Percentiles rank a stretch among this genome's conserved stretches.
phyloP scores from a whole-genome alignment of 2,329 filamentous ascomycete genomes.

The Colletotrichum graminicola region DNA sequence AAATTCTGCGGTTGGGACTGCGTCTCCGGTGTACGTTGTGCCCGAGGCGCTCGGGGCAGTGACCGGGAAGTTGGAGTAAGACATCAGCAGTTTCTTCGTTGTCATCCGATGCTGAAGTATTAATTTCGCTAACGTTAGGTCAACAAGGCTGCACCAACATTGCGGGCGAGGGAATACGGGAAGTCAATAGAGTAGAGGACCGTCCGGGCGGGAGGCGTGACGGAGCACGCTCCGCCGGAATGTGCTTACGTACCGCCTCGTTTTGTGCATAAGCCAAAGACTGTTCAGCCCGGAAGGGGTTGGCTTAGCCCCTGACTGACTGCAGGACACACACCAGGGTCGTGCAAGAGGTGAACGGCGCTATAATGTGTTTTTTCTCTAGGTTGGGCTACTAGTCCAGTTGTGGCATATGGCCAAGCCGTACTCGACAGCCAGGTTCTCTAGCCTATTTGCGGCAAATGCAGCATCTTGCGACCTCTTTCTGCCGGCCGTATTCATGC shows the following conservation, averaged over 20 bases:
- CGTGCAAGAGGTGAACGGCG: too few relatives aligned
- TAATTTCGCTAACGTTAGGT: background rate
- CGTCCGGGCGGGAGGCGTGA: constrained; percentile 5
- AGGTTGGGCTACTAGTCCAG: background rate
- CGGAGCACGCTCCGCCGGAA: background rate
- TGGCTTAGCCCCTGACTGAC: background rate
- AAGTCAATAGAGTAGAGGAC: background rate
- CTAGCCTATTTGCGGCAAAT: background rate
- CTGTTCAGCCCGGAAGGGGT: background rate
- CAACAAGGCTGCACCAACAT: background rate
- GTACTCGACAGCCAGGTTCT: background rate
- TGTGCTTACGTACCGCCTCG: background rate
- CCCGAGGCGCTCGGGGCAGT: background rate
- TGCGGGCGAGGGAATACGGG: background rate
- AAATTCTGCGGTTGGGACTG: too few relatives aligned
- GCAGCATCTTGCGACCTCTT: background rate
- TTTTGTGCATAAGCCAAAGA: constrained; percentile 11
- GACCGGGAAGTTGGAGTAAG: background rate
- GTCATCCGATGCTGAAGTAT: background rate
- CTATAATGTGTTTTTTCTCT: background rate
- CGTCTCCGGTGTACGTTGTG: background rate
- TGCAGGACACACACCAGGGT: background rate
- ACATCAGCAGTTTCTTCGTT: too few relatives aligned
- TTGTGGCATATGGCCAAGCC: background rate
- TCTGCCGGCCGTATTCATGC: background rate